Percentiles rank a stretch among this genome's conserved stretches.
Conservation (phyloP, 169 alveolate genomes). For the Plasmodium cynomolgi region DNA sequence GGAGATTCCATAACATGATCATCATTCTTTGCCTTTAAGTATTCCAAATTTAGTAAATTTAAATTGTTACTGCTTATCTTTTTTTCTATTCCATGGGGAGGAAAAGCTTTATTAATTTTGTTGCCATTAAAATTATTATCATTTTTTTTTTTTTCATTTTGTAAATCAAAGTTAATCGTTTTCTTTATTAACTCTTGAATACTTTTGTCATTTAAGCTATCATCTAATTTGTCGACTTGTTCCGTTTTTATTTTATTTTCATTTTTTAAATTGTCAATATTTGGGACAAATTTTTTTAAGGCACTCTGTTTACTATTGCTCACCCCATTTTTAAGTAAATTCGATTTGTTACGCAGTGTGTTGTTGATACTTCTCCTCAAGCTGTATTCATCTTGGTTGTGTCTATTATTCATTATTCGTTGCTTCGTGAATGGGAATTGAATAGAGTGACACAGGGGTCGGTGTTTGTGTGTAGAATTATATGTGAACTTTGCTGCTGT, state of each 20-base stretch:
- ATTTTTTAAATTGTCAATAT: constrained; percentile 51
- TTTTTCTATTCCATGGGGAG: constrained; percentile 13
- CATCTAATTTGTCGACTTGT: constrained; percentile 30
- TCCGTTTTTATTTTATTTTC: constrained; percentile 47
- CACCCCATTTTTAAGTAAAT: constrained; percentile 33
- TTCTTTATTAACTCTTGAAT: constrained; percentile 61
- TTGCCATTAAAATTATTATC: constrained; percentile 17
- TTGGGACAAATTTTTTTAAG: constrained; percentile 67
- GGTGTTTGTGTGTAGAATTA: neutral
- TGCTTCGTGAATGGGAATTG: neutral
- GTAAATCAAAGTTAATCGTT: constrained; percentile 40
- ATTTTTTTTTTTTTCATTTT: constrained; percentile 27
- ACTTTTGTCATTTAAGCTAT: constrained; percentile 22
- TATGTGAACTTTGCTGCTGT: neutral
- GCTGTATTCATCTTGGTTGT: constrained; percentile 67
- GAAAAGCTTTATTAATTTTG: constrained; percentile 23
- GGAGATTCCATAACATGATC: constrained; percentile 4
- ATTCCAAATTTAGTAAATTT: constrained; percentile 15
- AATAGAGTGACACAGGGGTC: neutral
- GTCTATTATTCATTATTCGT: constrained; percentile 59
- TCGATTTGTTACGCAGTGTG: constrained; percentile 61
- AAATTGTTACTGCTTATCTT: constrained; percentile 14
- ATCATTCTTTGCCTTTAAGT: constrained; percentile 5
- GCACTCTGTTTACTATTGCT: constrained; percentile 11
- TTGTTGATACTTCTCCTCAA: constrained; percentile 73